Evolutionary conservation across 208 protist genomes (phyloP).

Genomic region (Plasmodiophora brassicae): DNA sequence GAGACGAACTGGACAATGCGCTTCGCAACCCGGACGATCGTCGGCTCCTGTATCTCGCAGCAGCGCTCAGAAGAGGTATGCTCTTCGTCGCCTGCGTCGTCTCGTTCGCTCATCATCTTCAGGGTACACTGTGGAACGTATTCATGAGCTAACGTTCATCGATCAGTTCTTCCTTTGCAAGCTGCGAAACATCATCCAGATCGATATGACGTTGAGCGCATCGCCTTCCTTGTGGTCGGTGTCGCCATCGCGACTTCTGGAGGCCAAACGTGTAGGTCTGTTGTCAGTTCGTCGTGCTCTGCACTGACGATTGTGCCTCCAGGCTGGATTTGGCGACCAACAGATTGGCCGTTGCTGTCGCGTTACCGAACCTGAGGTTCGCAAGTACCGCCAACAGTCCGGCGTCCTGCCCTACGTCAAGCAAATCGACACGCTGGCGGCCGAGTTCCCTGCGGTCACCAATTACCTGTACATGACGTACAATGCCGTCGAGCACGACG

Average conservation of each 20-base stretch:
- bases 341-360: slow-evolving; percentile 69
- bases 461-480: slow-evolving; percentile 70
- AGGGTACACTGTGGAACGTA: slow-evolving; percentile 47
- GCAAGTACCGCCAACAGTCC: slow-evolving; percentile 42
- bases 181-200: slow-evolving; percentile 74
- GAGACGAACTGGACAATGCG: slow-evolving; percentile 36
- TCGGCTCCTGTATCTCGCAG: neutral
- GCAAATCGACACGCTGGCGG: slow-evolving; percentile 74
- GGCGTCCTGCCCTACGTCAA: slow-evolving; percentile 54
- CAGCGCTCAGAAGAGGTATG: neutral
- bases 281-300: slow-evolving; percentile 69
- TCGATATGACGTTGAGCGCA: slow-evolving; percentile 47
- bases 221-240: slow-evolving; percentile 41
- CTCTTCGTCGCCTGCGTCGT: neutral
- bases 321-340: slow-evolving; percentile 85
- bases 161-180: slow-evolving; percentile 93
- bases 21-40: neutral
- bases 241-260: neutral
- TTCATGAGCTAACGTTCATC: slow-evolving; percentile 85
- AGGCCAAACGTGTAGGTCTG: neutral
- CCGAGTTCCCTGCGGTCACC: slow-evolving; percentile 84
- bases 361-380: slow-evolving; percentile 31
- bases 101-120: neutral
- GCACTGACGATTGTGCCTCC: slow-evolving; percentile 66
- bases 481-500: slow-evolving; percentile 67